Percentiles rank a stretch among this genome's conserved stretches.
Evolutionary conservation across 1,284 basidiomycete species (phyloP).

Genomic region (Leccinum angustisporum): DNA sequence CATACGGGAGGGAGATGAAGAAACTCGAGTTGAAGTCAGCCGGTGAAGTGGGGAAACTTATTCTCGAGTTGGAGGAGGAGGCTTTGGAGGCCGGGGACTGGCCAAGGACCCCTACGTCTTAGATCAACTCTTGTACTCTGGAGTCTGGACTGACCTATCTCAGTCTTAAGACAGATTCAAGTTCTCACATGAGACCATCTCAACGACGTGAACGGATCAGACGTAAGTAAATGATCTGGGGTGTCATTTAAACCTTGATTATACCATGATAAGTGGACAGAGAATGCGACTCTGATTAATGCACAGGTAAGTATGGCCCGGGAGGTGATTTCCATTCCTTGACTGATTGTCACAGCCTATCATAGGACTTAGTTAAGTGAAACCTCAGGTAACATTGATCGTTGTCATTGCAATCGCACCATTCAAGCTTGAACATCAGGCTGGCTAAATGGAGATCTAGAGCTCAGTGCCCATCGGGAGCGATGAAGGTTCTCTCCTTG

Average conservation of each 20-base stretch:
- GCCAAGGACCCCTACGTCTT: conserved; percentile 16
- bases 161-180: not conserved
- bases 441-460: too few relatives aligned
- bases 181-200: not conserved
- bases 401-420: not conserved
- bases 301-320: not conserved
- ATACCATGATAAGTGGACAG: not conserved
- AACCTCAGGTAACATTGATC: not conserved
- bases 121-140: not conserved
- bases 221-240: not conserved
- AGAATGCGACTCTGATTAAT: not conserved
- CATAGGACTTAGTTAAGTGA: not conserved
- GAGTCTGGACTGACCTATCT: not conserved
- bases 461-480: not conserved
- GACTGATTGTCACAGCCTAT: not conserved
- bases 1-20: conserved; percentile 57
- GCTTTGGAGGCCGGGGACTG: conserved; percentile 27
- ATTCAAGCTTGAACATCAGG: not conserved
- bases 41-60: conserved; percentile 53
- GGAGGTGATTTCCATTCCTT: not conserved
- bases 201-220: not conserved
- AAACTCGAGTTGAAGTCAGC: conserved; percentile 45
- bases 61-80: conserved; percentile 46
- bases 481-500: not conserved
- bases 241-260: not conserved